These are phyloP conservation scores for Kluyveromyces nonfermentans DNA, from an alignment of 805 yeast genomes.

Conservation along the genomic window DNA sequence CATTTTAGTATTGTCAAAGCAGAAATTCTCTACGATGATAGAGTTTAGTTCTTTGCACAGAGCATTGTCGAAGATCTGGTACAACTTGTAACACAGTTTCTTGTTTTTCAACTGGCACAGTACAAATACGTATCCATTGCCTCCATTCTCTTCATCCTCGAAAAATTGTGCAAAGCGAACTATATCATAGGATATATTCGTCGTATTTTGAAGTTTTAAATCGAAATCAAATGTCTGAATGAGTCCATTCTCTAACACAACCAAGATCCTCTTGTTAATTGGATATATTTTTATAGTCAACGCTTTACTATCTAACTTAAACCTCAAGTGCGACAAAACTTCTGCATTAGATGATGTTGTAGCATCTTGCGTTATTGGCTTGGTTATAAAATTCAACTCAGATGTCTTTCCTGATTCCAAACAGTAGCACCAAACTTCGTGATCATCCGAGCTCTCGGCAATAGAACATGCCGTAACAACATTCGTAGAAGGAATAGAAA, in stretches of 20 bases:
- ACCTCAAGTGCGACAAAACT: constrained; percentile 7
- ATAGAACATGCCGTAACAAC: constrained; percentile 27
- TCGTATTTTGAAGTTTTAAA: constrained; percentile 16
- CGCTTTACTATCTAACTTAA: constrained; percentile 12
- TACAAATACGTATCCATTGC: constrained; percentile 12
- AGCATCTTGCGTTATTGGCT: constrained; percentile 9
- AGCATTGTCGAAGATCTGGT: constrained; percentile 11
- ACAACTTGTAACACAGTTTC: constrained; percentile 19
- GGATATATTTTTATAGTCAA: constrained; percentile 14
- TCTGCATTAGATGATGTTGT: constrained; percentile 12
- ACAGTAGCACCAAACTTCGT: constrained; percentile 19
- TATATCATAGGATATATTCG: constrained; percentile 17
- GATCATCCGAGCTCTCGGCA: constrained; percentile 8
- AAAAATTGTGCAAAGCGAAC: constrained; percentile 18
- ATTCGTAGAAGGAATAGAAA: constrained; percentile 28
- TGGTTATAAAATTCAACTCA: constrained; percentile 13
- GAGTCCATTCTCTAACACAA: constrained; percentile 22
- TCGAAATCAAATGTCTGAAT: constrained; percentile 21
- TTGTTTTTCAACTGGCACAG: constrained; percentile 16
- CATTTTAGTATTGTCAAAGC: constrained; percentile 12
- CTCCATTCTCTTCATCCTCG: constrained; percentile 9
- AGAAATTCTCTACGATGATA: constrained; percentile 17
- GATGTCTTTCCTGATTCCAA: constrained; percentile 15
- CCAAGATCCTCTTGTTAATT: constrained; percentile 12
- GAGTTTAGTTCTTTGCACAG: constrained; percentile 20